Base-by-base conservation (phyloP, 1,139 yeast genomes). In the Diutina ranongensis region DNA sequence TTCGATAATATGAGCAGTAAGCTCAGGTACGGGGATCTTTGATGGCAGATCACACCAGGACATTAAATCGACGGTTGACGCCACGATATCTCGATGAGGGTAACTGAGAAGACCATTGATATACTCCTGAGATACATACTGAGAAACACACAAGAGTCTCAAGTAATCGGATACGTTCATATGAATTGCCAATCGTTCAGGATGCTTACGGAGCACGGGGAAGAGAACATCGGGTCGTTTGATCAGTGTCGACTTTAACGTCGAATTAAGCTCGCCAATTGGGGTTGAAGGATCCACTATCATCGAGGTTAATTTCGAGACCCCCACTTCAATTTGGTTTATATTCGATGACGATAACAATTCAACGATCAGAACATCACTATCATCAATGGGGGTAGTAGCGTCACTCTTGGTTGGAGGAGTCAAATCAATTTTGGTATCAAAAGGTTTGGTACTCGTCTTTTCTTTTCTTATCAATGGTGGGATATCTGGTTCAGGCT, bases 21-120 rank as follows among this genome's bases (percentile, higher is more conserved):
- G n/a, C n/a, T 20, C 27, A 20, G 28, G 28, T 4, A 20, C 18
- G 15, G 40, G 28, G 4, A 22, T 22, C 5, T 4, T 21, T 15
- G 40, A 19, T 13, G 40, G 40, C 40, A 35, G 40, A 13, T 35
- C 40, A n/a, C 40, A 35, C 40, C 31, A 35, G 13, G 15, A 13
- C 40, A 35, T 35, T 18, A 35, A 20, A 27, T 35, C 40, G 22
- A 35, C 21, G 10, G 21, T 21, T 8, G 40, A 15, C 20, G 19
- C n/a, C 27, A 35, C 12, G 18, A 35, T 28, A 8, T 13, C 15
- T 4, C 21, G 28, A 13, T 21, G 40, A 10, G 15, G 18, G 8
- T 13, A 35, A 9, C 22, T 13, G 4, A 20, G n/a, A 8, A 35
- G 7, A 8, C 13, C 20, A 4, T 5, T 18, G 10, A 35, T 35